Percentiles rank a stretch among this genome's conserved stretches.
These are phyloP conservation scores for Penicillium cataractarum DNA, from an alignment of 495 filamentous ascomycete genomes.

Conservation along the genomic window DNA sequence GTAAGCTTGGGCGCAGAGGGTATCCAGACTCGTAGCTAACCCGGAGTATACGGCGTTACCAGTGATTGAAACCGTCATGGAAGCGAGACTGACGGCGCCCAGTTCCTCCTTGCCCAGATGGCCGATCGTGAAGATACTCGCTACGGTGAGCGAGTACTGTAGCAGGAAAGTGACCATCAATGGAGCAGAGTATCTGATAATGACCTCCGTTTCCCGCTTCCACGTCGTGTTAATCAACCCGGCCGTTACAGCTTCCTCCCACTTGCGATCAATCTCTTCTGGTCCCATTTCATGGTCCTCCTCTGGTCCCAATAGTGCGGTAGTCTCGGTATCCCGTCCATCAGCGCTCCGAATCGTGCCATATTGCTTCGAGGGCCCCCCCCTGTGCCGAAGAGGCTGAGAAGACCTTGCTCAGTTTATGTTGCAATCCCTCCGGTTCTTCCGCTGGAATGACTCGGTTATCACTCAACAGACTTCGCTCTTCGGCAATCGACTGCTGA, in stretches of 20 bases:
- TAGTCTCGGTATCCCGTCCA: conserved; percentile 46
- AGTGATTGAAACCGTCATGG: conserved; percentile 74
- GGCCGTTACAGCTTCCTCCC: conserved; percentile 76
- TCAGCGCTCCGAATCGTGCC: conserved; percentile 9
- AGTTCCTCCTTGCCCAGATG: conserved; percentile 67
- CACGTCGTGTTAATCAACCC: conserved; percentile 82
- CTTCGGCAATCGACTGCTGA: conserved; percentile 67
- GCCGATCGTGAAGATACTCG: conserved; percentile 69
- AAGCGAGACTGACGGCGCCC: conserved; percentile 65
- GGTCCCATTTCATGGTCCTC: conserved; percentile 36
- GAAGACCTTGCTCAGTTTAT: conserved; percentile 34
- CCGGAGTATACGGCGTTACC: conserved; percentile 75
- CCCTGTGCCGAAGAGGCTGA: conserved; percentile 22
- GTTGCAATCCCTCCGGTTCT: conserved; percentile 40
- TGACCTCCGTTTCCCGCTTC: conserved; percentile 75
- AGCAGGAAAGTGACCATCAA: conserved; percentile 73
- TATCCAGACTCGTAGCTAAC: conserved; percentile 73
- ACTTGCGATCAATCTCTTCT: conserved; percentile 60
- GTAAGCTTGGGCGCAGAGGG: conserved; percentile 76
- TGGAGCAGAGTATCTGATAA: conserved; percentile 63
- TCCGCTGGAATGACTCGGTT: conserved; percentile 74
- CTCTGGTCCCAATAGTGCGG: conserved; percentile 48
- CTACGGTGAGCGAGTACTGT: conserved; percentile 73
- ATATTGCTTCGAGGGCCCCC: conserved; percentile 14
- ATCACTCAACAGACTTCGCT: conserved; percentile 74